Conservation (phyloP, 228 moss, liverwort and hornwort species). For the Sphagnum magellanicum region DNA sequence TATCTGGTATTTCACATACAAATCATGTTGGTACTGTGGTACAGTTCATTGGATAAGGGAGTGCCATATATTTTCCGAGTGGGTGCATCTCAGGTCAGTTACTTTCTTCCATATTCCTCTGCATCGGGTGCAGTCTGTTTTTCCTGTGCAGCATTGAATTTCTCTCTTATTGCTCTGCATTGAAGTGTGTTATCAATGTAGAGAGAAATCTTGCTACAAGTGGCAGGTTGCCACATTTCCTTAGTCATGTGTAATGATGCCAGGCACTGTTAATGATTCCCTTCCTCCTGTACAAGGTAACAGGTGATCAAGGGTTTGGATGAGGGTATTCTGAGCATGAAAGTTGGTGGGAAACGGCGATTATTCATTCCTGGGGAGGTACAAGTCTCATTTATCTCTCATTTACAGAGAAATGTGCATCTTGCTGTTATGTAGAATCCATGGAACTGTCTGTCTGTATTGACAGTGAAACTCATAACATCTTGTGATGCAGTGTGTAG, state of each 20-base stretch:
- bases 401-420: neutral
- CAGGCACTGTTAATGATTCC: neutral
- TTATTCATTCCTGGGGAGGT: slow-evolving; percentile 97
- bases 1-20: neutral
- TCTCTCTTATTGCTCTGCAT: no score
- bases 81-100: slow-evolving; percentile 70
- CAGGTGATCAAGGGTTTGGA: slow-evolving; percentile 98
- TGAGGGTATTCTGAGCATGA: slow-evolving; percentile 86
- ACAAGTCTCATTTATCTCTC: neutral
- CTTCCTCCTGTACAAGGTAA: neutral
- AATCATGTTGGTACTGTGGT: slow-evolving; percentile 7
- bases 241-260: neutral
- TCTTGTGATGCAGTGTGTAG: no score
- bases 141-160: no score
- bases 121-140: no score
- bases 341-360: slow-evolving; percentile 93
- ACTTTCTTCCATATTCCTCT: neutral
- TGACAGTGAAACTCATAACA: neutral
- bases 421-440: neutral
- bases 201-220: neutral
- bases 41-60: slow-evolving; percentile 89
- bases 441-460: neutral
- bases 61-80: slow-evolving; percentile 93
- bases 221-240: neutral
- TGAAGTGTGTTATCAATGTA: neutral